Evolutionary conservation across 257 asterid species (phyloP).

Genomic region (Solanum chaucha): DNA sequence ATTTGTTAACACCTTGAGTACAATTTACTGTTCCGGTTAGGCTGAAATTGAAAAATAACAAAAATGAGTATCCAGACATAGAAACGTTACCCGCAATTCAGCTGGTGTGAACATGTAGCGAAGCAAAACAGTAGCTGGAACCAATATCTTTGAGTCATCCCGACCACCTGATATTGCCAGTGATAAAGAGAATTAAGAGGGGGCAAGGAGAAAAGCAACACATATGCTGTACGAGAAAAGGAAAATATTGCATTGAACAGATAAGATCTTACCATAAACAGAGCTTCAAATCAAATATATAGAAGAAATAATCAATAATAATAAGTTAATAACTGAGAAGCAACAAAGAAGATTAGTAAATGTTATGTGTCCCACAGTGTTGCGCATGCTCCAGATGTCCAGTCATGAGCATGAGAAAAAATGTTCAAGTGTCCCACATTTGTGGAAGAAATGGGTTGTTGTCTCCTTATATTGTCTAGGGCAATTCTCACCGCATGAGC

Average conservation of each 20-base stretch:
- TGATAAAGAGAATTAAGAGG: background rate
- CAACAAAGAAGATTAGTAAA: background rate
- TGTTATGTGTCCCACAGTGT: background rate
- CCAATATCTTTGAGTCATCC: slow-evolving; percentile 68
- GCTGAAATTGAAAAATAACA: background rate
- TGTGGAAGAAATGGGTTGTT: background rate
- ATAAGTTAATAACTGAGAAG: background rate
- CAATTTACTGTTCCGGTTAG: background rate
- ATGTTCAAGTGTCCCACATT: background rate
- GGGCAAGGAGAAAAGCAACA: background rate
- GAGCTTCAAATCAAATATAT: background rate
- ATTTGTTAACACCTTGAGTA: background rate
- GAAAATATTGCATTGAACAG: background rate
- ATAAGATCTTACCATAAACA: background rate
- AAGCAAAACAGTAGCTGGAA: slow-evolving; percentile 78
- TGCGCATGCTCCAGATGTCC: background rate
- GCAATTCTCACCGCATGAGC: background rate
- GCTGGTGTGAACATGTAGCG: slow-evolving; percentile 89
- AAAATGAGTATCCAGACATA: background rate
- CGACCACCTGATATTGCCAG: slow-evolving; percentile 66
- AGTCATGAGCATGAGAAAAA: background rate
- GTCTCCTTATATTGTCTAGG: background rate
- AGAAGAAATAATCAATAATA: background rate
- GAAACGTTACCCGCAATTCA: slow-evolving; percentile 63
- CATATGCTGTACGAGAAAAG: background rate